Evolutionary conservation across 768 basidiomycete genomes (phyloP).

Genomic region (Lactarius pseudohatsudake): DNA sequence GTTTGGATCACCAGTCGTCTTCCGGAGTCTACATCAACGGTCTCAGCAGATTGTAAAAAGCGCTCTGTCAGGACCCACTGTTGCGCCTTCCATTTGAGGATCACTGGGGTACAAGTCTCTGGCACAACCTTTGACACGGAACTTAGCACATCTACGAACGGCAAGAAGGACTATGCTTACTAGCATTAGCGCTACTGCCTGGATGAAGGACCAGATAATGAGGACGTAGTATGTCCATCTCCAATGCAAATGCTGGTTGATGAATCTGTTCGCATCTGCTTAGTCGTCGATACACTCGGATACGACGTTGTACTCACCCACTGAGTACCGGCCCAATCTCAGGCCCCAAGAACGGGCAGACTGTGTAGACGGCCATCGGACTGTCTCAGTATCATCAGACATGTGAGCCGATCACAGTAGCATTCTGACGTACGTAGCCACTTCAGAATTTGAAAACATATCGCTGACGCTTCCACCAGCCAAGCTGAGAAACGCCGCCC

Average conservation of each 20-base stretch:
- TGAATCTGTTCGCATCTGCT: constrained; percentile 5
- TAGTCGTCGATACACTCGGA: background rate
- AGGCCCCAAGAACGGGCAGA: constrained; percentile 57
- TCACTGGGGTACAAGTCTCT: constrained; percentile 67
- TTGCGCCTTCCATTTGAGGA: constrained; percentile 59
- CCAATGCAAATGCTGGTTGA: constrained; percentile 54
- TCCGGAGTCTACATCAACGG: constrained; percentile 47
- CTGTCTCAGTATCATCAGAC: constrained; percentile 31
- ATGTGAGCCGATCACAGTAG: background rate
- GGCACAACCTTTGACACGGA: constrained; percentile 52
- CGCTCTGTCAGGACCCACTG: constrained; percentile 38
- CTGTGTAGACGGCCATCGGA: constrained; percentile 57
- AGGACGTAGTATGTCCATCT: constrained; percentile 77
- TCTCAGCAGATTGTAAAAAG: background rate
- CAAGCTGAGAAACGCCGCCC: constrained; percentile 59
- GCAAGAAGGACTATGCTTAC: constrained; percentile 37
- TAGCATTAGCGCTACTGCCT: constrained; percentile 50
- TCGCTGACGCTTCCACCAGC: constrained; percentile 63
- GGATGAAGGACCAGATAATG: constrained; percentile 64
- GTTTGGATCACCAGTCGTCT: constrained; percentile 49
- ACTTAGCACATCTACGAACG: background rate
- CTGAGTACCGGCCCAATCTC: constrained; percentile 57
- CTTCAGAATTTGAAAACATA: constrained; percentile 52
- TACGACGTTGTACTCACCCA: constrained; percentile 45
- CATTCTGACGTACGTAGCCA: constrained; percentile 52